Evolutionary conservation across 805 yeast species (phyloP).

Genomic region (Yarrowia divulgata): DNA sequence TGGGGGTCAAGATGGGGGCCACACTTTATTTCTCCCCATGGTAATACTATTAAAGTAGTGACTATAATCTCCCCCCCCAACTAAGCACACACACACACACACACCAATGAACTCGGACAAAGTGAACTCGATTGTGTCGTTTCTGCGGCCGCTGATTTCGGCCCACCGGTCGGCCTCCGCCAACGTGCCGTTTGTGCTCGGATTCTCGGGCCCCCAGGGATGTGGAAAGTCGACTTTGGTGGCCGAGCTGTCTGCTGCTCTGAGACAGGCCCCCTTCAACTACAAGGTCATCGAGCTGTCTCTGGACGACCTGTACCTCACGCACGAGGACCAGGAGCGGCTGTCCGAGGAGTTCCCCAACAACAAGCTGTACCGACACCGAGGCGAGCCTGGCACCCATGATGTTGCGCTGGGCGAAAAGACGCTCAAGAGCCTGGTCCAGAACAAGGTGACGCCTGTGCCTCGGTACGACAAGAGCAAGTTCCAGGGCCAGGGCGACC

Average conservation of each 20-base stretch:
- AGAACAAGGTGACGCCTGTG: slow-evolving; percentile 51
- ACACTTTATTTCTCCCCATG: neutral
- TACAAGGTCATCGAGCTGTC: slow-evolving; percentile 58
- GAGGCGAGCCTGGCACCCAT: slow-evolving; percentile 96
- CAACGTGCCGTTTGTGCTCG: slow-evolving; percentile 45
- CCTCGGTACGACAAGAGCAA: slow-evolving; percentile 84
- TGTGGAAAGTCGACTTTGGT: slow-evolving; percentile 52
- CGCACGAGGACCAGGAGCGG: slow-evolving; percentile 63
- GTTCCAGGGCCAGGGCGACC: slow-evolving; percentile 79
- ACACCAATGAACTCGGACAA: slow-evolving; percentile 31
- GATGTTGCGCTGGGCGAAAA: slow-evolving; percentile 59
- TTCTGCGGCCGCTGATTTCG: slow-evolving; percentile 31
- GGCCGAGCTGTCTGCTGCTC: slow-evolving; percentile 44
- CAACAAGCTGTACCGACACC: slow-evolving; percentile 69
- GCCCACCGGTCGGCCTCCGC: slow-evolving; percentile 32
- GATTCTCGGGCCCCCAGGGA: slow-evolving; percentile 52
- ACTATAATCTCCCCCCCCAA: neutral
- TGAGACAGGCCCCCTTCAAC: slow-evolving; percentile 50
- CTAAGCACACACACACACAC: neutral
- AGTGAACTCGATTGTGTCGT: slow-evolving; percentile 25
- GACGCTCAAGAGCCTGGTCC: slow-evolving; percentile 51
- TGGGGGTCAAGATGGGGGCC: slow-evolving; percentile 3
- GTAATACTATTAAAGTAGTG: neutral
- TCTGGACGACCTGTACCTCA: slow-evolving; percentile 85
- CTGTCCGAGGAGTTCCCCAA: slow-evolving; percentile 54